Percentiles rank a stretch among this genome's conserved stretches.
Conservation (phyloP, 148 eudicot species). For the Diospyros lotus region DNA sequence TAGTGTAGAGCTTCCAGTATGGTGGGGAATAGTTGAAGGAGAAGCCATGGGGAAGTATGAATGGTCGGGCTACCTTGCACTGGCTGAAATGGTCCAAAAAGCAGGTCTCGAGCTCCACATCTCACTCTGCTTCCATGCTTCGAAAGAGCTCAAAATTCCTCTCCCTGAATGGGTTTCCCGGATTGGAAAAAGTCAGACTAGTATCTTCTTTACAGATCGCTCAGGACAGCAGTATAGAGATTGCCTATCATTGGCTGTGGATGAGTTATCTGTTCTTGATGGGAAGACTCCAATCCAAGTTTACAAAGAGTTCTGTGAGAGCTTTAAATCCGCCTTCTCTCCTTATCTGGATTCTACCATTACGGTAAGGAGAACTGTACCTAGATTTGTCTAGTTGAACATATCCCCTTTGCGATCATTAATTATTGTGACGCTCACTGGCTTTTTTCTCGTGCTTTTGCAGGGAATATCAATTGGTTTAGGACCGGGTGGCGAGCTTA, state of each 20-base stretch:
- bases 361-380: constrained; percentile 32
- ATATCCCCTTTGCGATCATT: background rate
- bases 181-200: constrained; percentile 49
- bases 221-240: constrained; percentile 51
- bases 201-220: constrained; percentile 61
- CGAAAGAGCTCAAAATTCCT: constrained; percentile 37
- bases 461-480: constrained; percentile 76
- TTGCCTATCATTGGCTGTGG: constrained; percentile 65
- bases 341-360: constrained; percentile 77
- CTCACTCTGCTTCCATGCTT: constrained; percentile 70
- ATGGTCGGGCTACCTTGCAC: constrained; percentile 70
- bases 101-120: constrained; percentile 60
- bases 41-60: constrained; percentile 62
- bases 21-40: constrained; percentile 88
- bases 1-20: constrained; percentile 89
- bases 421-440: background rate
- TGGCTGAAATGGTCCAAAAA: constrained; percentile 54
- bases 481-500: constrained; percentile 91
- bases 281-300: constrained; percentile 68
- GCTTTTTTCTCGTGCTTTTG: constrained; percentile 4
- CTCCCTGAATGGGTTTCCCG: constrained; percentile 78
- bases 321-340: constrained; percentile 59
- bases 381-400: background rate
- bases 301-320: constrained; percentile 63
- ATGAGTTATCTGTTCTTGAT: constrained; percentile 67